Evolutionary conservation across 2,329 filamentous ascomycete genomes (phyloP), one percentile per base, ranked within the genome.

Genomic region (Xylaria sp.): DNA sequence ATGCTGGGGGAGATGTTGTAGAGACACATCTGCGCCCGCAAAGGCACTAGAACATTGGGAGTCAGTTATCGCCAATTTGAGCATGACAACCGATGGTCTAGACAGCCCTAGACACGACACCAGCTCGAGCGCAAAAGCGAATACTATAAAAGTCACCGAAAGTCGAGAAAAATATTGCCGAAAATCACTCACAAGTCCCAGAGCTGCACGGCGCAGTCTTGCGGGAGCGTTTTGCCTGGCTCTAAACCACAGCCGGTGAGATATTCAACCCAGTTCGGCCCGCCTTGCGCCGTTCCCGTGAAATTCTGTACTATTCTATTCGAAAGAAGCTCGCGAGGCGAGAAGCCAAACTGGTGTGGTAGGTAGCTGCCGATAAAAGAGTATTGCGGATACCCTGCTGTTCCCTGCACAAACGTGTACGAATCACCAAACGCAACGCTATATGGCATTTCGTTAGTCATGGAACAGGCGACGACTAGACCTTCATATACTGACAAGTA

Each of bases 201-300:
- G 0, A 86, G 74, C 54, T 85, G 80, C 10, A 72, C 75, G 9
- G 75, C 63, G 67, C 83, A 85, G 19, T 73, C 72, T 25, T 70
- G 69, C 2, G 81, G 82, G 2, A 75, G 73, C 9, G 75, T 79
- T 3, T 79, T 68, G 7, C 81, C 80, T 13, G 75, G 69, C 37
- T 79, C 67, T 8, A 80, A 51, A n/a, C 79, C 82, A 67, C 84
- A 85, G 1, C 73, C 71, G 6, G 83, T 85, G 21, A 86, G 73
- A 56, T 77, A 81, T 66, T 85, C 81, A 4, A 84, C 76, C 82
- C 83, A 86, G 57, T 85, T 83, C 0, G 83, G 80, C 0, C 83
- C 83, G 1, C 81, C 83, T 55, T 81, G 79, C 17, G 82, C 81
- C 0, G 81, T 82, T n/a, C 73, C 73, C 2, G 77, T 80, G 64